Base-by-base conservation (phyloP, 2,329 filamentous ascomycete species). In the Pseudocercospora ulei region DNA sequence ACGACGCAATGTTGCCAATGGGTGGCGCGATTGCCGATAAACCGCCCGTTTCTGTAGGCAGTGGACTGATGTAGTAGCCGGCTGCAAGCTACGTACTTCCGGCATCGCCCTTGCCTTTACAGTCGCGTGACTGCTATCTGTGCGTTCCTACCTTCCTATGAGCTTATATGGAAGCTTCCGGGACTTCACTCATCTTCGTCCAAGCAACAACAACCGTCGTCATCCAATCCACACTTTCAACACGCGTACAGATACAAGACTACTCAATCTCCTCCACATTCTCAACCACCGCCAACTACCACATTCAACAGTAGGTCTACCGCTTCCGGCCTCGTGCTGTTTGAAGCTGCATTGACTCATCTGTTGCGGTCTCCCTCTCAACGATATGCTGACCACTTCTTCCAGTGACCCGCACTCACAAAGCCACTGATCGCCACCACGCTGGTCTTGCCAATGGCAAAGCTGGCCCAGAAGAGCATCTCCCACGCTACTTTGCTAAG, bases 371-470 rank as follows among this genome's bases (percentile, higher is more conserved):
- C n/a, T 40, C 12, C 8, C 37, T 13, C 19, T 17, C 19, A 42
- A 29, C 23, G 17, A 23, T n/a, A 22, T 38, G 20, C 43, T 48
- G 18, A 45, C 38, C 40, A 12, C 23, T 30, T 17, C 16, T 54
- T 94, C 3, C 7, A 33, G 87, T 98, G 88, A 95, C 90, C 70
- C 88, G 90, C 63, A 92, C 88, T 51, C 84, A 88, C 76, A 98
- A 96, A 72, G 76, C 73, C 70, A 93, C 86, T 68, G 85, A 93
- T 66, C 87, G 87, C 67, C 82, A 92, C 71, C 82, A 94, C 69
- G 76, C 77, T 56, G 81, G 74, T 57, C 67, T 84, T 52, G 79
- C 80, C 51, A 82, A 90, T 55, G 82, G 81, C 60, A 78, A 75
- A 41, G 78, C 75, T 46, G 63, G 71, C 35, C 70, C 76, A 39